Conservation (phyloP, 73 alveolate species). For the Blepharisma stoltei region DNA sequence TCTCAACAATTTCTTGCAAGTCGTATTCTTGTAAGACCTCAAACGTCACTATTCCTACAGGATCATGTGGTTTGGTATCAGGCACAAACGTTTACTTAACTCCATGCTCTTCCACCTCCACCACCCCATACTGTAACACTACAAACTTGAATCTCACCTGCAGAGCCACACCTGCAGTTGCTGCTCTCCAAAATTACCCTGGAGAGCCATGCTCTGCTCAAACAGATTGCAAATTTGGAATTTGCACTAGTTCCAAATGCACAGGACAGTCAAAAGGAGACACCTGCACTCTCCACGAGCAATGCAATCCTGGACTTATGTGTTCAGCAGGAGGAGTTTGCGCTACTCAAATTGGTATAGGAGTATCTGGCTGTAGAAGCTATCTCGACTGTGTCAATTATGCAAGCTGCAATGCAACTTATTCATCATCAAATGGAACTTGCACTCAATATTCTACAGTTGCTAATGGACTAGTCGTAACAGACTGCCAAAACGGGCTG, state of each 20-base stretch:
- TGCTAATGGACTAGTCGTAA: background rate
- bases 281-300: background rate
- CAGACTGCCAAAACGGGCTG: background rate
- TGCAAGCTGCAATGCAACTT: background rate
- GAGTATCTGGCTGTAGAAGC: background rate
- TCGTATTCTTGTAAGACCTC: too few species aligned
- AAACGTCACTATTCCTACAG: too few species aligned
- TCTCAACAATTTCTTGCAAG: too few species aligned
- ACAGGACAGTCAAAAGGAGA: background rate
- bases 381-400: background rate
- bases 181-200: background rate
- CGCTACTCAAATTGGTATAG: background rate
- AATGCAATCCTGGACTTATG: background rate
- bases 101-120: too few species aligned
- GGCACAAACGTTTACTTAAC: too few species aligned
- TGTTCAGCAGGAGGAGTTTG: background rate
- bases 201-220: constrained; percentile 2
- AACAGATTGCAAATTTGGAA: background rate
- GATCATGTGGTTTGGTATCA: too few species aligned
- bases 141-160: too few species aligned
- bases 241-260: background rate
- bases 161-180: too few species aligned
- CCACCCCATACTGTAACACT: too few species aligned
- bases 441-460: background rate
- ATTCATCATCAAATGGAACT: background rate